A percentile compares a stretch with the other conserved stretches of the same genome.
Conservation (phyloP, 2,329 filamentous ascomycete species). For the Xylariaceae sp. region DNA sequence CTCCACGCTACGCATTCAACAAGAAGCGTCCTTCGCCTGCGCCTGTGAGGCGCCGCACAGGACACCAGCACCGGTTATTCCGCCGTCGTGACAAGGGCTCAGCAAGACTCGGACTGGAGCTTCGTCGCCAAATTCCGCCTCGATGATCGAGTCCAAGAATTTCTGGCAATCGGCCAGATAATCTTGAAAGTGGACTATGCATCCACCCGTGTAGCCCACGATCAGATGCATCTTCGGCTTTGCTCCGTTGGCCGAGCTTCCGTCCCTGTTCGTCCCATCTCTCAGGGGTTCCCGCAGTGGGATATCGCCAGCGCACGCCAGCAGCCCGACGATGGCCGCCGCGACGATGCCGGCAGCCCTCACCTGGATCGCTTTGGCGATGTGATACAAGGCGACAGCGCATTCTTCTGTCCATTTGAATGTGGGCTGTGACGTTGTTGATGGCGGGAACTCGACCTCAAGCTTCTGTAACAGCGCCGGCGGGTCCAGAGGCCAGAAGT, state of each 20-base stretch:
- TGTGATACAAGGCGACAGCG: conserved; percentile 53
- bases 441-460: conserved; percentile 45
- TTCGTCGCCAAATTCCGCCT: conserved; percentile 28
- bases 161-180: conserved; percentile 63
- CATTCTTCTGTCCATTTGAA: conserved; percentile 57
- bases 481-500: conserved; percentile 50
- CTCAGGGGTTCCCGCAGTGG: conserved; percentile 20
- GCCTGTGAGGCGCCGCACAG: conserved; percentile 41
- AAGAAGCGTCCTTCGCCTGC: conserved; percentile 18
- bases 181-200: conserved; percentile 71
- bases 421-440: conserved; percentile 32
- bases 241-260: conserved; percentile 3
- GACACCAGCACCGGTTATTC: conserved; percentile 54
- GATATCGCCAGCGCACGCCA: conserved; percentile 63
- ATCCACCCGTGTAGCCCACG: conserved; percentile 73
- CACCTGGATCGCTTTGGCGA: conserved; percentile 62
- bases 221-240: conserved; percentile 47
- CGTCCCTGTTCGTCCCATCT: conserved; percentile 4
- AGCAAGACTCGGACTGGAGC: conserved; percentile 38
- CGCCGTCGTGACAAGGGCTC: conserved; percentile 52
- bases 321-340: conserved; percentile 61
- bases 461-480: conserved; percentile 38
- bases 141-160: conserved; percentile 53
- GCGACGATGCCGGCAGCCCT: conserved; percentile 69
- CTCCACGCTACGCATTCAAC: too few relatives aligned